Base-by-base conservation (phyloP, 371 early-diverging fungal species). In the Mortierella sp. region DNA sequence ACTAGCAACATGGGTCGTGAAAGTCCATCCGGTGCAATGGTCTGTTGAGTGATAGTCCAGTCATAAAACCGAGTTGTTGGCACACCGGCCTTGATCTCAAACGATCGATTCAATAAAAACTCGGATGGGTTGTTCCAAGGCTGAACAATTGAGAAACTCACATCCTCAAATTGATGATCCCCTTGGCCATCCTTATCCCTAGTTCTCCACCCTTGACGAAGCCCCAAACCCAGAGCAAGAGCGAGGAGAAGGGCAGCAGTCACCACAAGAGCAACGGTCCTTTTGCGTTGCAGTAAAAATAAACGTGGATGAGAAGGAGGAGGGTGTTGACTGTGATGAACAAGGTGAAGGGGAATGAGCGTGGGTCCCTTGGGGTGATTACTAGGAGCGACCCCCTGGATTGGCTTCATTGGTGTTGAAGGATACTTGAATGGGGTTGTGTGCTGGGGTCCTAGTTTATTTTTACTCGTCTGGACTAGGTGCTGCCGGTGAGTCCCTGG, bases 11-110 rank as follows among this genome's bases (percentile, higher is more conserved):
- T 82, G 21, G 70, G 64, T 19, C 81, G 74, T 29, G 75, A 70
- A 61, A 74, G 77, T 14, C 82, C 82, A 60, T 84, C 84, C 9
- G 84, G 83, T n/a, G 77, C 65, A 18, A 69, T 73, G 7, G 62
- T 69, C 19, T 57, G 53, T 47, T 82, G 67, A 11, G 68, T 60
- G 25, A 82, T 47, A 14, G 72, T 71, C 70, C 74, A 82, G 0
- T 74, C 71, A 60, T 77, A 82, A 29, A 65, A 62, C 4, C 80
- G 75, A n/a, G 67, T 74, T 1, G 80, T 79, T 16, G 65, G 62
- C 16, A 58, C 43, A 16, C 18, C 65, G 12, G 60, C 62, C n/a
- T n/a, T n/a, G n/a, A n/a, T n/a, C 37, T 37, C 37, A 37, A 37
- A 37, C 37, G 37, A 37, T 9, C 37, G 37, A 9, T 37, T 9